phyloP scores from a whole-genome alignment of 1,284 basidiomycete species.

The Microbotryomycetes sp. region DNA sequence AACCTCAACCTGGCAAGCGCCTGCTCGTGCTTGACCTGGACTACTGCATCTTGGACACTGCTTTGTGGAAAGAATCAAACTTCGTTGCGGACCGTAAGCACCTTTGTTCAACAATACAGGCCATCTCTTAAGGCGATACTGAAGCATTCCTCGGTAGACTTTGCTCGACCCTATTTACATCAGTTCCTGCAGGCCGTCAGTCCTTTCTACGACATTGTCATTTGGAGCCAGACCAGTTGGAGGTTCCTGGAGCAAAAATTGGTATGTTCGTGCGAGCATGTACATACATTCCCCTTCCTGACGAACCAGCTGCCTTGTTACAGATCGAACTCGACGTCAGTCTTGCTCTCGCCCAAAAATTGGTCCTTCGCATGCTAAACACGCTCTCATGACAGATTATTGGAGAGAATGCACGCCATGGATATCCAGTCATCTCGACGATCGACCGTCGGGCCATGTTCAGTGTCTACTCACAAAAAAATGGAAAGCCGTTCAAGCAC shows the following conservation, averaged over 20 bases:
- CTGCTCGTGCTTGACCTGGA: slow-evolving; percentile 81
- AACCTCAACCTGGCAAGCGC: slow-evolving; percentile 59
- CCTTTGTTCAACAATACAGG: slow-evolving; percentile 7
- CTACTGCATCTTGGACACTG: slow-evolving; percentile 52
- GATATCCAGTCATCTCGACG: slow-evolving; percentile 33
- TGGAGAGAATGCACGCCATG: not conserved
- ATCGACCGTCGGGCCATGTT: slow-evolving; percentile 86
- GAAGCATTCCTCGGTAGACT: slow-evolving; percentile 58
- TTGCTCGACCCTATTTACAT: slow-evolving; percentile 73
- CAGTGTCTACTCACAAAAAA: slow-evolving; percentile 66
- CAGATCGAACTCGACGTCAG: slow-evolving; percentile 55
- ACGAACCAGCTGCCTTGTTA: not conserved
- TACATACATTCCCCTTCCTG: too few relatives aligned
- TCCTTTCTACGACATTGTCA: slow-evolving; percentile 74
- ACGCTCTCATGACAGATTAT: slow-evolving; percentile 5
- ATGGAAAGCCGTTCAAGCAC: slow-evolving; percentile 69
- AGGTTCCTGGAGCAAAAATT: slow-evolving; percentile 87
- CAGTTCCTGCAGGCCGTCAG: slow-evolving; percentile 73
- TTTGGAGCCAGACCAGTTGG: slow-evolving; percentile 77
- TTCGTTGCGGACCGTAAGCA: slow-evolving; percentile 5
- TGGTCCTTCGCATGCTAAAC: not conserved
- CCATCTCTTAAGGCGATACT: not conserved
- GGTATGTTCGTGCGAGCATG: slow-evolving; percentile 46
- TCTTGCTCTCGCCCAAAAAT: not conserved
- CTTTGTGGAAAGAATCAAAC: slow-evolving; percentile 23